Conservation (phyloP, 1,284 basidiomycete species). For the Leccinum pachyderme region DNA sequence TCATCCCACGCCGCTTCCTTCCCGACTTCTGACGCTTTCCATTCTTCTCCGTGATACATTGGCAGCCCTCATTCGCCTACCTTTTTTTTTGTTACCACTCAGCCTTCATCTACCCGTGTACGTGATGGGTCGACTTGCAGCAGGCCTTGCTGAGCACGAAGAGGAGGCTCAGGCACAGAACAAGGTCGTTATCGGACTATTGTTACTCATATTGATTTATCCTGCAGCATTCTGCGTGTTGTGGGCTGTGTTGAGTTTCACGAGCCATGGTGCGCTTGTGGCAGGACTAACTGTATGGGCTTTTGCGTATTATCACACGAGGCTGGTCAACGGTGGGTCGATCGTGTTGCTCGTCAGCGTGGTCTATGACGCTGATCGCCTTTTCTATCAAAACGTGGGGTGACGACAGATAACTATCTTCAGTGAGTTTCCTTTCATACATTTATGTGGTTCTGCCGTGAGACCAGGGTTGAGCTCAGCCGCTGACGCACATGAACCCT, state of each 20-base stretch:
- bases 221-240: constrained; percentile 77
- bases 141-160: constrained; percentile 77
- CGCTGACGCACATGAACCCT: constrained; percentile 22
- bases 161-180: constrained; percentile 92
- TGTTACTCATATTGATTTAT: constrained; percentile 76
- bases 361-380: constrained; percentile 22
- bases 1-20: constrained; percentile 69
- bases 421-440: constrained; percentile 49
- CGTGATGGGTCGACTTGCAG: constrained; percentile 72
- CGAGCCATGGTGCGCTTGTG: constrained; percentile 51
- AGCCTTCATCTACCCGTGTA: constrained; percentile 84
- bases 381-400: neutral
- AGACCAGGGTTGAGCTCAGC: constrained; percentile 12
- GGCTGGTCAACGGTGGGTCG: constrained; percentile 67
- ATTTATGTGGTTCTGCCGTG: constrained; percentile 6
- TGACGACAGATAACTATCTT: constrained; percentile 69
- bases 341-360: constrained; percentile 17
- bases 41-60: constrained; percentile 78
- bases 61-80: constrained; percentile 66
- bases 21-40: constrained; percentile 76
- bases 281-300: constrained; percentile 60
- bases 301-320: constrained; percentile 80
- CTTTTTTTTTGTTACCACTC: constrained; percentile 85
- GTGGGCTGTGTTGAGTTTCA: constrained; percentile 78
- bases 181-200: constrained; percentile 82